Conservation (phyloP, 495 filamentous ascomycete species). For the Wilcoxina mikolae region DNA sequence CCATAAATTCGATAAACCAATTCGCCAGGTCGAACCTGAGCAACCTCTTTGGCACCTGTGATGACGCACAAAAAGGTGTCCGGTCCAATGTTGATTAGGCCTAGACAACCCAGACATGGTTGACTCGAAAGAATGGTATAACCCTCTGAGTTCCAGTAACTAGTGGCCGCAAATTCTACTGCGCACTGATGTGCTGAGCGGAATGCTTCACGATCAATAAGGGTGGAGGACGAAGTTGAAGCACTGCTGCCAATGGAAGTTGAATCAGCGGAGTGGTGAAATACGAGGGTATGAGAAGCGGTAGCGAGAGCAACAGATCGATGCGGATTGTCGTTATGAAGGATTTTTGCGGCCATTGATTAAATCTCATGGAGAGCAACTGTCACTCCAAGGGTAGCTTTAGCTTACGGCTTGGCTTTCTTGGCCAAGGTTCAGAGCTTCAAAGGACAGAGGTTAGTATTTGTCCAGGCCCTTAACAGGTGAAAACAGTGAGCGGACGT, state of each 20-base stretch:
- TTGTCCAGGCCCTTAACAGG: too few relatives aligned
- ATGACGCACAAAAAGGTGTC: slow-evolving; percentile 93
- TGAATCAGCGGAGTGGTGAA: slow-evolving; percentile 53
- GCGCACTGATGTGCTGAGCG: slow-evolving; percentile 48
- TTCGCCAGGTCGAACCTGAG: slow-evolving; percentile 72
- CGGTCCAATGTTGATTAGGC: slow-evolving; percentile 65
- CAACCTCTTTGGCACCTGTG: slow-evolving; percentile 58
- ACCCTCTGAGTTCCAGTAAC: slow-evolving; percentile 50
- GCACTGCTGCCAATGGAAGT: slow-evolving; percentile 29
- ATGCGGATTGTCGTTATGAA: slow-evolving; percentile 40
- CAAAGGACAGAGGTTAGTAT: too few relatives aligned
- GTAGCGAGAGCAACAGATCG: slow-evolving; percentile 75
- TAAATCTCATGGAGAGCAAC: not conserved
- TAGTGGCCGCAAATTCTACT: slow-evolving; percentile 64
- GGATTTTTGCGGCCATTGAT: slow-evolving; percentile 4
- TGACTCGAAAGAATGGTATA: slow-evolving; percentile 58
- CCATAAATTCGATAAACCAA: slow-evolving; percentile 70
- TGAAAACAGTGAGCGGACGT: too few relatives aligned
- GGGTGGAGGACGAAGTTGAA: slow-evolving; percentile 35
- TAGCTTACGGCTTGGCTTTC: too few relatives aligned
- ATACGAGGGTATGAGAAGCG: slow-evolving; percentile 61
- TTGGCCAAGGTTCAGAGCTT: too few relatives aligned
- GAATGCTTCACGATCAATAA: slow-evolving; percentile 24
- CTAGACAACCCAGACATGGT: slow-evolving; percentile 76
- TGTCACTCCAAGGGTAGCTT: too few relatives aligned